Conservation (phyloP, 106 monocot species). For the Gastrodia elata region DNA sequence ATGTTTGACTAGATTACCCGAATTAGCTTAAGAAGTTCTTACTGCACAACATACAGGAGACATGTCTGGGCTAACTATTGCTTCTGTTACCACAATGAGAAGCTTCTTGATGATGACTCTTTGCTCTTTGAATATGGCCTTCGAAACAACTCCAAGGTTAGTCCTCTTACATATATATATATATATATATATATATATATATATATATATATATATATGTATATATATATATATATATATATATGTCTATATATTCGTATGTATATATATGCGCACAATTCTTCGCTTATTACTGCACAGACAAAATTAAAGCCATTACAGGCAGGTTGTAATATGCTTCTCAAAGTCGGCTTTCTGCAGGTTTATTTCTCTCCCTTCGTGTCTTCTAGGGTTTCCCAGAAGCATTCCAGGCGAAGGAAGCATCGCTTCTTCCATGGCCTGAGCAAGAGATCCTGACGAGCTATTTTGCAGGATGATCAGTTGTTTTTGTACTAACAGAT, state of each 20-base stretch:
- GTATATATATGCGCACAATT: no score
- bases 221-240: no score
- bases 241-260: no score
- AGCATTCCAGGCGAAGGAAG: conserved; percentile 52
- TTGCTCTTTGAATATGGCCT: conserved; percentile 45
- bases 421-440: conserved; percentile 72
- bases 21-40: neutral
- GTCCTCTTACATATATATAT: no score
- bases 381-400: conserved; percentile 18
- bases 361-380: conserved; percentile 37
- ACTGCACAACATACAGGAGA: conserved; percentile 40
- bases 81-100: conserved; percentile 44
- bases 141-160: conserved; percentile 75
- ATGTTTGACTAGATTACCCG: neutral
- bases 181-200: no score
- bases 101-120: conserved; percentile 68
- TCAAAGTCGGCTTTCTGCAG: no score
- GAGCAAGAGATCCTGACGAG: conserved; percentile 19
- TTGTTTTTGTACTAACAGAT: no score
- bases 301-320: no score
- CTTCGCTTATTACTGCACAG: no score
- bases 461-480: neutral
- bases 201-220: no score
- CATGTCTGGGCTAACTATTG: conserved; percentile 92
- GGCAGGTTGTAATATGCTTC: no score